Base-by-base conservation (phyloP, 257 asterid species). In the Primulina tabacum region DNA sequence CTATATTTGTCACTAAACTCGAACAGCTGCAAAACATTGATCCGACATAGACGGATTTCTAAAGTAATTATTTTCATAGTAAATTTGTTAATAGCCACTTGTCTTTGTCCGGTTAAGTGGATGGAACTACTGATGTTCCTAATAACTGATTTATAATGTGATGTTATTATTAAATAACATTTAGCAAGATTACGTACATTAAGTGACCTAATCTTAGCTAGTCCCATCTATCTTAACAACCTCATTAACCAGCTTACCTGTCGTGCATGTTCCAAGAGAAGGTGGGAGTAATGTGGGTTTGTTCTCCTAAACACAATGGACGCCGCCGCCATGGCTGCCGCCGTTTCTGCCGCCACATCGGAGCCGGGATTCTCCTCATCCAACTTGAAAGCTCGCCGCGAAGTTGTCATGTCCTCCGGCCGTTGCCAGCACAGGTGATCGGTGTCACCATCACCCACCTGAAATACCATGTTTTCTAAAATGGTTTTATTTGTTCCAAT, bases 1-100 rank as follows among this genome's bases (percentile, higher is more conserved):
- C 95, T 86, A 57, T 24, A 86, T 66, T 87, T 84, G 78, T 92
- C 97, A 34, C 90, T 95, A 67, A 92, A 92, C 77, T 92, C 96
- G 37, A 92, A 90, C 80, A 92, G 65, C 97, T 92, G 83, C 85
- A 83, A 28, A 24, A 28, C 30, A 28, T 24, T 24, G 26, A 24
- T 24, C 26, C 26, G 26, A 24, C 26, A 24, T 24, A 24, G 26
- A 24, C 26, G 26, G 26, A 24, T 24, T 24, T 24, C 30, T 28
- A 2, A 3, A 28, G 30, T 28, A 28, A 28, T 28, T 28, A 28
- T 28, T 28, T 28, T 28, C 3, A 28, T 4, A 28, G 30, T 28
- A 28, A 37, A 30, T 30, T 30, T 30, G 34, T 32, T n/a, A 43
- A 43, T 4, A 4, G 53, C n/a, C 43, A 16, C 59, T 21, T 20